Conservation (phyloP, 2,329 filamentous ascomycete genomes). For the Penicillium brevicompactum region DNA sequence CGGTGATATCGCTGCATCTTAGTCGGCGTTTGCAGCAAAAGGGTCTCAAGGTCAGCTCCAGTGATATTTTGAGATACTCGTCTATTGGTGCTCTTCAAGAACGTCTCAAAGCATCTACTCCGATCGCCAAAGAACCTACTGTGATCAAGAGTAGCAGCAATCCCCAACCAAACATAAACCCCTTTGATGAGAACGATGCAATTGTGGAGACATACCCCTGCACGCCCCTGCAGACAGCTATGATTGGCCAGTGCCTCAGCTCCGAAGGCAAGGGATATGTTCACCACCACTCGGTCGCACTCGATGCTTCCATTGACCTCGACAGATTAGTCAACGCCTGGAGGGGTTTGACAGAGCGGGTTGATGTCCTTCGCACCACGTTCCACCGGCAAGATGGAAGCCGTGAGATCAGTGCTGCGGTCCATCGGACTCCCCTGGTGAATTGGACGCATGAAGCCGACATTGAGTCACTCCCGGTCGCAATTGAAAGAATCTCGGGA, state of each 20-base stretch:
- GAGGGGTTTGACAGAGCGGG: not conserved
- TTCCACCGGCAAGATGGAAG: not conserved
- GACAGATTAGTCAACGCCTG: not conserved
- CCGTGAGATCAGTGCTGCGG: not conserved
- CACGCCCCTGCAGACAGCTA: slow-evolving; percentile 2
- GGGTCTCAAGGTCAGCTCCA: not conserved
- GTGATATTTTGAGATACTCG: slow-evolving; percentile 7
- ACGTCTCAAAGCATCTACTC: not conserved
- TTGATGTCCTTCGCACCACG: slow-evolving; percentile 6
- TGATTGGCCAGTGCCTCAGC: slow-evolving; percentile 6
- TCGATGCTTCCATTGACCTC: not conserved
- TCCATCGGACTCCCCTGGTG: not conserved
- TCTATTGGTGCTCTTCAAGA: slow-evolving; percentile 1
- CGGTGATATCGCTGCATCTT: slow-evolving; percentile 2
- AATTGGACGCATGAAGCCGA: not conserved
- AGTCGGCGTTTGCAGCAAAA: not conserved
- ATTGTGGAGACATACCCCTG: slow-evolving; percentile 2
- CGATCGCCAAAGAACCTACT: not conserved
- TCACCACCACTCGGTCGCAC: slow-evolving; percentile 1
- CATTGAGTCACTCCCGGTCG: not conserved
- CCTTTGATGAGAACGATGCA: not conserved
- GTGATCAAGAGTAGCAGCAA: not conserved
- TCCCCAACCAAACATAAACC: not conserved
- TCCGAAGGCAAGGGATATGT: slow-evolving; percentile 4
- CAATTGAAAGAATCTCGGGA: not conserved